Evolutionary conservation across 805 yeast species (phyloP).

Genomic region (Candida koratica): DNA sequence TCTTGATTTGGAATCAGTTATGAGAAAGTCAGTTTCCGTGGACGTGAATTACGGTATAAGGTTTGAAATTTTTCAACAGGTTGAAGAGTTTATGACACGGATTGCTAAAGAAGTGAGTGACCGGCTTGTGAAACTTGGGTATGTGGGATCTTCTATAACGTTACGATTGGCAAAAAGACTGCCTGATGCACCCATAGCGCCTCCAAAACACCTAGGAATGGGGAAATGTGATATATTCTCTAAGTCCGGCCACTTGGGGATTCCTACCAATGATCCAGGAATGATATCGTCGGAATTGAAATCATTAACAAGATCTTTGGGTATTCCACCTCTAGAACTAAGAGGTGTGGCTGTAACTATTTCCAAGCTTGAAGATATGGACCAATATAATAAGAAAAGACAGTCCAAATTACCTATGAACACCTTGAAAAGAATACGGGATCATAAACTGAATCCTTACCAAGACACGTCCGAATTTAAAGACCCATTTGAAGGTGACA

Average conservation of each 20-base stretch:
- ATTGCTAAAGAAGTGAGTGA: slow-evolving; percentile 56
- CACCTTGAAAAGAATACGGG: slow-evolving; percentile 7
- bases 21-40: slow-evolving; percentile 74
- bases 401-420: slow-evolving; percentile 25
- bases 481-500: slow-evolving; percentile 25
- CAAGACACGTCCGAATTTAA: slow-evolving; percentile 12
- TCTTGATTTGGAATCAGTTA: slow-evolving; percentile 48
- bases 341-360: slow-evolving; percentile 78
- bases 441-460: slow-evolving; percentile 13
- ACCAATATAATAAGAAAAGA: slow-evolving; percentile 16
- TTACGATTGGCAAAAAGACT: slow-evolving; percentile 65
- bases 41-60: slow-evolving; percentile 92
- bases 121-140: slow-evolving; percentile 46
- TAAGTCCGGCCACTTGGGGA: slow-evolving; percentile 56
- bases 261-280: slow-evolving; percentile 58
- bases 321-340: slow-evolving; percentile 61
- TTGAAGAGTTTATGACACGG: slow-evolving; percentile 57
- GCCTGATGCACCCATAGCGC: slow-evolving; percentile 63
- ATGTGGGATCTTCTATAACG: slow-evolving; percentile 55
- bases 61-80: slow-evolving; percentile 56
- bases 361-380: slow-evolving; percentile 49
- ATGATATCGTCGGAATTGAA: slow-evolving; percentile 58
- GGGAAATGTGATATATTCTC: slow-evolving; percentile 70
- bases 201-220: slow-evolving; percentile 80
- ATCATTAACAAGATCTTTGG: slow-evolving; percentile 50